Evolutionary conservation across 176 grass and related monocot species (phyloP), one percentile per base, ranked within the genome.

Genomic region (Oryza glaberrima): DNA sequence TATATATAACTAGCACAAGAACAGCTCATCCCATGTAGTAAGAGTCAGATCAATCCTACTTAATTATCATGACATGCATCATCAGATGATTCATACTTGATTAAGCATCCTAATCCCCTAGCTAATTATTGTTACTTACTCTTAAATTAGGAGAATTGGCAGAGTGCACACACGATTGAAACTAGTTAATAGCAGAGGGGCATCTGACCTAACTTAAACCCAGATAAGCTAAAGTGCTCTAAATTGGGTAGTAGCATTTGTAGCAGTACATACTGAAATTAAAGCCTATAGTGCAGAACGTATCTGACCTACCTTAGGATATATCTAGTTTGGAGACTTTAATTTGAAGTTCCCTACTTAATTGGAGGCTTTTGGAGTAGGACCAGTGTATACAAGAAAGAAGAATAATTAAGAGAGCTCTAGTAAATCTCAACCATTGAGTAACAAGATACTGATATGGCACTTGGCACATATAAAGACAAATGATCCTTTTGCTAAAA

Each of bases 71-170:
- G 68, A 10, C 23, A 47, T 67, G 47, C 67, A 17, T 7, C n/a
- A 52, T 7, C n/a, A 52, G 41, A 72, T 88, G 67, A 65, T 43
- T 83, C 73, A 40, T 81, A 32, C 2, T 86, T 81, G 30, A 28
- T 14, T 49, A 83, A 77, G n/a, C 73, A 65, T 65, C 40, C 56
- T 54, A 17, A 65, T 71, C 20, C 77, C 60, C 12, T 48, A 34
- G 6, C 20, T 26, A 22, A 45, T 20, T 63, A 34, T 15, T 48
- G 43, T 65, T 41, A 41, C 36, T 4, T 77, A 36, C 49, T 88
- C 46, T 88, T 32, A 54, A 30, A 65, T 66, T n/a, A 36, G 38
- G 61, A 79, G 36, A 43, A 78, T 30, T 26, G 47, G 48, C 9
- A 22, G 20, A 26, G 61, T 56, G 45, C 40, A 41, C 22, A 30